Evolutionary conservation across 2,329 filamentous ascomycete genomes (phyloP), one percentile per base, ranked within the genome.

Genomic region (Monosporascus sp.): DNA sequence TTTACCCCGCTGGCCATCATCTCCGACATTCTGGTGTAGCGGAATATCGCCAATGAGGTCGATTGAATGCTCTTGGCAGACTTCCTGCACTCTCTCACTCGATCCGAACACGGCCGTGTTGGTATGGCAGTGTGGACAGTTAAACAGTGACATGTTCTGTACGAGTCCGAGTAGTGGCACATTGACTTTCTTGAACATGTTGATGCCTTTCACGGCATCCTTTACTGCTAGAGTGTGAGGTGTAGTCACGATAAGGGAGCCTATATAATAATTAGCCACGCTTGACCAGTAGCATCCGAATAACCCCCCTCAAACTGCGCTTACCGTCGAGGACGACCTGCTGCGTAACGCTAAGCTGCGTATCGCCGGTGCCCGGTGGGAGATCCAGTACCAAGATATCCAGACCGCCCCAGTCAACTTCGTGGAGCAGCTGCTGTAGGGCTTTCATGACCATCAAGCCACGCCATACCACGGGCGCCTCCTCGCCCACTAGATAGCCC

Each of bases 361-460:
- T 93, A 66, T 99, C 94, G 24, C 94, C 94, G 0, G 94, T 99
- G 3, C 94, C 94, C 0, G 94, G 94, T 0, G 94, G 94, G 48
- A 99, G 73, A 69, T 99, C 94, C 2, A 99, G 76, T 3, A 99
- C 87, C 1, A 99, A 78, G 2, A 97, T 75, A 68, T 99, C 94
- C 3, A 99, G 76, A 14, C 86, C 86, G 16, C 87, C 90, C 94
- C 94, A 99, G 51, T 94, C 88, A 1, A 99, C 94, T 61, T 96
- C 91, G 69, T 97, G 93, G 7, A 99, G 81, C 5, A 99, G 84
- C 68, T 99, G 94, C 62, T 97, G 92, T 59, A 99, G 80, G 0
- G 94, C 94, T 67, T 97, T 99, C 80, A 96, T 95, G 16, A 97
- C 90, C 92, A 99, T 97, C 2, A 96, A 81, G 0, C 94, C 94